Evolutionary conservation across 164 flowering plant genomes (phyloP).

Genomic region (Aristolochia californica): DNA sequence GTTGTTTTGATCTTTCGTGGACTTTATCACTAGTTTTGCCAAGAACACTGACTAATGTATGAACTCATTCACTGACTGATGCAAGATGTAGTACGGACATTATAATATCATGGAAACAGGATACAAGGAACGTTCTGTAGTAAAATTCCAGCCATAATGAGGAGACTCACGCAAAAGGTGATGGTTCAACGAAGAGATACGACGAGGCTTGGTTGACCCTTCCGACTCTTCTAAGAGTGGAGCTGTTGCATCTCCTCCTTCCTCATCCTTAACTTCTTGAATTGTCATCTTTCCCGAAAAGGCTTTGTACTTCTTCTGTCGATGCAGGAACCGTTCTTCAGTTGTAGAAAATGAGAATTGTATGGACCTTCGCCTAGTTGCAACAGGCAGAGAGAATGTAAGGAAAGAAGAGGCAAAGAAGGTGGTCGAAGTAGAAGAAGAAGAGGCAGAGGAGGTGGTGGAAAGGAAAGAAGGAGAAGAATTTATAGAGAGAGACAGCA

Average conservation of each 20-base stretch:
- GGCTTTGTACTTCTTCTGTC: not conserved
- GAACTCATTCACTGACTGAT: too few relatives aligned
- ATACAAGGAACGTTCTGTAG: too few relatives aligned
- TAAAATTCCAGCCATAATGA: too few relatives aligned
- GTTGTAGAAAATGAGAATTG: not conserved
- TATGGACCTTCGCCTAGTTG: constrained; percentile 12
- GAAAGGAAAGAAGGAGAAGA: constrained; percentile 30
- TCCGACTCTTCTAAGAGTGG: constrained; percentile 41
- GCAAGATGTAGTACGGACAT: too few relatives aligned
- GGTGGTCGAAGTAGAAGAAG: constrained; percentile 6
- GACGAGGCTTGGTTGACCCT: constrained; percentile 47
- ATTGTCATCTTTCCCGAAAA: constrained; percentile 35
- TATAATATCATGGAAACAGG: too few relatives aligned
- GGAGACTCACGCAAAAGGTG: constrained; percentile 91
- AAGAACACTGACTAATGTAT: too few relatives aligned
- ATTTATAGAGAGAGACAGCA: constrained; percentile 45
- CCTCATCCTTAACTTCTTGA: constrained; percentile 25
- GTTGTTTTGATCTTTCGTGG: too few relatives aligned
- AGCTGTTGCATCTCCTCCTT: constrained; percentile 20
- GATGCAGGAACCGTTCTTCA: too few relatives aligned
- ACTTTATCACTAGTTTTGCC: too few relatives aligned
- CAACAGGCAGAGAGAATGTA: constrained; percentile 2
- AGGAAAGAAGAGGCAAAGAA: constrained; percentile 3
- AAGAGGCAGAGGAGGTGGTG: constrained; percentile 5
- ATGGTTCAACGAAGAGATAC: constrained; percentile 99